These are phyloP conservation scores for Cicer yamashitae DNA, from an alignment of 306 rosid species.

Conservation along the genomic window DNA sequence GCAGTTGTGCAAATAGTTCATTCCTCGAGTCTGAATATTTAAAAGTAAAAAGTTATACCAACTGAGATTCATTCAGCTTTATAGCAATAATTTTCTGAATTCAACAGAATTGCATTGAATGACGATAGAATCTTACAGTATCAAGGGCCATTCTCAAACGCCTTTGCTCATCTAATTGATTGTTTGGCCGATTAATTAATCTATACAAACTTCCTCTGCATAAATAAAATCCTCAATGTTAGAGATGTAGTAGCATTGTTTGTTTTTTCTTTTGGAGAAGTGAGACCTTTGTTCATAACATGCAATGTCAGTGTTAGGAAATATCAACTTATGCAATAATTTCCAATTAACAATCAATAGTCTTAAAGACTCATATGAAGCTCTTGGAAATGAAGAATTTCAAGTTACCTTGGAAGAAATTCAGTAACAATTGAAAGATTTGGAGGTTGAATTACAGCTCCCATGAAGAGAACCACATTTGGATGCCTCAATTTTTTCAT, in stretches of 20 bases:
- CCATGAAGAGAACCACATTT: slow-evolving; percentile 98
- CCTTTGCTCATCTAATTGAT: slow-evolving; percentile 82
- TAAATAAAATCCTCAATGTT: neutral
- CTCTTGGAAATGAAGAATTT: slow-evolving; percentile 30
- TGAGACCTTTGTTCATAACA: slow-evolving; percentile 12
- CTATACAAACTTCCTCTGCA: slow-evolving; percentile 98
- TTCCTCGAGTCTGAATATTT: slow-evolving; percentile 85
- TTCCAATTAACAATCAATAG: slow-evolving; percentile 19
- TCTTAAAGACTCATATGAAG: slow-evolving; percentile 10
- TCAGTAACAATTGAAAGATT: slow-evolving; percentile 92
- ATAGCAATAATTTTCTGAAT: slow-evolving; percentile 24
- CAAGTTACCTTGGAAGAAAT: slow-evolving; percentile 89
- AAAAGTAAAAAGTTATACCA: slow-evolving; percentile 27
- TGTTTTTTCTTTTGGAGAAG: neutral
- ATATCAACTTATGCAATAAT: slow-evolving; percentile 11
- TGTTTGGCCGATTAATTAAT: slow-evolving; percentile 89
- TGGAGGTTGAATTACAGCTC: slow-evolving; percentile 87
- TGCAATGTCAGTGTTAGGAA: slow-evolving; percentile 6
- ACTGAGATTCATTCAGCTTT: slow-evolving; percentile 20
- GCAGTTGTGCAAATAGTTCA: slow-evolving; percentile 93
- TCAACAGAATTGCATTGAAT: slow-evolving; percentile 23
- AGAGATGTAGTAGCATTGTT: neutral
- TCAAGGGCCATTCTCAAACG: slow-evolving; percentile 95
- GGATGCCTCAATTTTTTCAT: slow-evolving; percentile 98
- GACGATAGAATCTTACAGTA: slow-evolving; percentile 68